Percentiles rank a stretch among this genome's conserved stretches.
Evolutionary conservation across 176 grass and related monocot genomes (phyloP).

Genomic region (Cenchrus fungigraminus): DNA sequence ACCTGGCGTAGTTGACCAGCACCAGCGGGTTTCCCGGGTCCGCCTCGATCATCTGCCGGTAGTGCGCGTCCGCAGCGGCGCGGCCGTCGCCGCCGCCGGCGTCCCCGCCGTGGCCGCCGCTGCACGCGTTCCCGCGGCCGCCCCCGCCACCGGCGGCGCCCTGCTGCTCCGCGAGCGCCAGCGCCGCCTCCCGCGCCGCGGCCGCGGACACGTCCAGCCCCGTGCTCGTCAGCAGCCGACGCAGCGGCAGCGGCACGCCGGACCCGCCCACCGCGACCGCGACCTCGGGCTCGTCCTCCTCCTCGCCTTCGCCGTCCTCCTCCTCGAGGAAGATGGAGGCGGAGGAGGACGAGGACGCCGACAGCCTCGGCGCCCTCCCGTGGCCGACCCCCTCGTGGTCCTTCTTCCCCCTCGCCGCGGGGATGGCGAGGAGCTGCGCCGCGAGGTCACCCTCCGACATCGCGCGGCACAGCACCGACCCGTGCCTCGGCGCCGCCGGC

Average conservation of each 20-base stretch:
- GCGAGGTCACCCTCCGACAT: slow-evolving; percentile 52
- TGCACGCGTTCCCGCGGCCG: background rate
- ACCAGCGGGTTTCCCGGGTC: slow-evolving; percentile 61
- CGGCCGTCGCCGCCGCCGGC: background rate
- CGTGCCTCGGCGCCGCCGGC: background rate
- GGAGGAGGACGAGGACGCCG: background rate
- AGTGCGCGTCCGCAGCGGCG: slow-evolving; percentile 41
- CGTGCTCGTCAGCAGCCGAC: slow-evolving; percentile 55
- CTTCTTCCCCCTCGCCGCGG: background rate
- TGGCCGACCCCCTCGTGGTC: background rate
- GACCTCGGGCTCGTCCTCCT: background rate
- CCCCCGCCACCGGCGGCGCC: background rate
- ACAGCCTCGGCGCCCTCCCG: background rate
- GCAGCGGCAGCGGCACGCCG: background rate
- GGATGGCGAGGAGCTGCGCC: background rate
- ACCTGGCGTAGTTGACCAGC: slow-evolving; percentile 65
- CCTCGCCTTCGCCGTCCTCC: slow-evolving; percentile 21
- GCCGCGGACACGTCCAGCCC: slow-evolving; percentile 31
- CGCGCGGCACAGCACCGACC: slow-evolving; percentile 35
- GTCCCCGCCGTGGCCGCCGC: background rate
- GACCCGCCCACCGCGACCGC: background rate
- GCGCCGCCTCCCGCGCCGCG: background rate
- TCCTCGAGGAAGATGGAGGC: slow-evolving; percentile 39
- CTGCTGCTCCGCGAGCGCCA: slow-evolving; percentile 36
- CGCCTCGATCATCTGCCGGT: slow-evolving; percentile 51